These are phyloP conservation scores for Calocybe gambosa DNA, from an alignment of 1,284 basidiomycete species.

Conservation along the genomic window DNA sequence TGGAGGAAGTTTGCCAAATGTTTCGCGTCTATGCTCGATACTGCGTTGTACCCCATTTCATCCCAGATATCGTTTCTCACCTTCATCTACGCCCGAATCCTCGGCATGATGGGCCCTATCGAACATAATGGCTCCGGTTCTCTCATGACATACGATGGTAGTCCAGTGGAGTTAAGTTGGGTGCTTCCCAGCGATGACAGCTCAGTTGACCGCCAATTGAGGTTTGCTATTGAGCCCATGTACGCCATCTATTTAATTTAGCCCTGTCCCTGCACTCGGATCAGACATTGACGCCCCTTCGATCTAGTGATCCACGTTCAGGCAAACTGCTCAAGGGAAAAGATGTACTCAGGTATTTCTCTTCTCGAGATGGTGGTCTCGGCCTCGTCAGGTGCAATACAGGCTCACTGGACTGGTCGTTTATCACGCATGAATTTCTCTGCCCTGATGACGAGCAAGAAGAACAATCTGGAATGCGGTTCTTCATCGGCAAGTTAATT, in stretches of 20 bases:
- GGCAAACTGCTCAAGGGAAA: slow-evolving; percentile 20
- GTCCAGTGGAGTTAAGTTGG: slow-evolving; percentile 27
- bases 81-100: slow-evolving; percentile 24
- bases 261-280: neutral
- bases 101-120: slow-evolving; percentile 24
- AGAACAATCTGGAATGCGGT: slow-evolving; percentile 19
- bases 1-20: slow-evolving; percentile 22
- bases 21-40: slow-evolving; percentile 24
- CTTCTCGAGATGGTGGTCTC: slow-evolving; percentile 19
- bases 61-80: slow-evolving; percentile 22
- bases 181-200: slow-evolving; percentile 20
- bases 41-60: slow-evolving; percentile 19
- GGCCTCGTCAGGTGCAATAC: slow-evolving; percentile 21
- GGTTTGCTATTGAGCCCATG: slow-evolving; percentile 28
- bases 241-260: slow-evolving; percentile 9
- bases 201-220: slow-evolving; percentile 18
- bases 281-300: slow-evolving; percentile 1
- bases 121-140: slow-evolving; percentile 17
- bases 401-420: slow-evolving; percentile 22
- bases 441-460: slow-evolving; percentile 17
- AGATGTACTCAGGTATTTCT: slow-evolving; percentile 22
- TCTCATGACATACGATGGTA: slow-evolving; percentile 27
- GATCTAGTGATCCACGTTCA: slow-evolving; percentile 21
- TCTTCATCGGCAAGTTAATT: slow-evolving; percentile 23
- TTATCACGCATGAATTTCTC: slow-evolving; percentile 21